These are phyloP conservation scores for Shiraia sp. DNA, from an alignment of 2,329 filamentous ascomycete genomes.

Conservation along the genomic window DNA sequence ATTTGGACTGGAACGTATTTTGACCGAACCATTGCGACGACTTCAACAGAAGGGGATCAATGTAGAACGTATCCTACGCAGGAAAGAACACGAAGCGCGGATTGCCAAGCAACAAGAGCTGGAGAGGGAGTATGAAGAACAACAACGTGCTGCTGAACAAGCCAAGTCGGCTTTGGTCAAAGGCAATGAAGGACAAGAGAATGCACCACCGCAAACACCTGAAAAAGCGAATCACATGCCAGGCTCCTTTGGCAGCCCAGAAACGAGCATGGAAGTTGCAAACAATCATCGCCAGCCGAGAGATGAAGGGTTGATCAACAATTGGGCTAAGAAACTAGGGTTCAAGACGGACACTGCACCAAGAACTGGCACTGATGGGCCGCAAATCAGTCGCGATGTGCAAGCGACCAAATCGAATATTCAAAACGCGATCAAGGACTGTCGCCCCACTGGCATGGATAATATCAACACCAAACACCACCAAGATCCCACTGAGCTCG, in stretches of 20 bases:
- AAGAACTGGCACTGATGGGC: conserved; percentile 29
- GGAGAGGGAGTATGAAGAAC: conserved; percentile 65
- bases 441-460: conserved; percentile 37
- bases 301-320: conserved; percentile 36
- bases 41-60: conserved; percentile 91
- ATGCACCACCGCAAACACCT: conserved; percentile 27
- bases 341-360: conserved; percentile 33
- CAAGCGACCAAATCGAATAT: conserved; percentile 42
- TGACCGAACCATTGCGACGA: conserved; percentile 81
- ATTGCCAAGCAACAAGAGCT: conserved; percentile 84
- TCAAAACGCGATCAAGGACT: conserved; percentile 43
- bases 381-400: conserved; percentile 41
- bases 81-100: conserved; percentile 83
- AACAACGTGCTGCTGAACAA: conserved; percentile 47
- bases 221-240: conserved; percentile 40
- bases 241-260: conserved; percentile 43
- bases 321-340: conserved; percentile 44
- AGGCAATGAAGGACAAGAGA: conserved; percentile 11
- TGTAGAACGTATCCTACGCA: conserved; percentile 87
- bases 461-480: conserved; percentile 41
- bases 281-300: conserved; percentile 24
- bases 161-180: conserved; percentile 27
- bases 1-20: conserved; percentile 86
- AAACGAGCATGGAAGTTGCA: conserved; percentile 32
- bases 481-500: conserved; percentile 43